Evolutionary conservation across 495 filamentous ascomycete genomes (phyloP), one percentile per base, ranked within the genome.

Genomic region (Penicillium bovifimosum): DNA sequence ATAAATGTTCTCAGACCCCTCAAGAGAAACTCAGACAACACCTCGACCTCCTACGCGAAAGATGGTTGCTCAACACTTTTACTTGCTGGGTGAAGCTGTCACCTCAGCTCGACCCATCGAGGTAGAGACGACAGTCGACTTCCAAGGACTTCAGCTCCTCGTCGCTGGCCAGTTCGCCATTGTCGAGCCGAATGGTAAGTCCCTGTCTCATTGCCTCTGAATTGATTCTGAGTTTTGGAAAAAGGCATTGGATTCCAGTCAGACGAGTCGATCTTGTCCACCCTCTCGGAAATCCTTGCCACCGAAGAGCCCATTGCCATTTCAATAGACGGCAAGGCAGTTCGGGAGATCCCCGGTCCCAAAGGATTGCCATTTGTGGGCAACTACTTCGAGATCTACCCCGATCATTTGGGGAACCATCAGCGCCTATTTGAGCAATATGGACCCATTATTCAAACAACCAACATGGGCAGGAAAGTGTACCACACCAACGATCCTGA

Each of bases 331-430:
- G 75, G 75, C 9, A 58, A 73, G 26, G 54, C 61, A 11, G 68
- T 79, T 13, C 68, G 72, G 6, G 66, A 72, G 9, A 58, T 71
- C 5, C 69, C 69, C 3, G 75, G 76, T 5, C 80, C 79, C 3
- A 53, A 57, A 2, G 74, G 69, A 5, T 55, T 82, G 5, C 80
- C 80, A 6, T 56, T 65, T 11, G 68, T 79, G 26, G 79, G 80
- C 4, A 76, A 65, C 58, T 76, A 68, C 66, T 79, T 75, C 55
- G 80, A 82, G 54, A 61, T 82, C 18, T 84, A 70, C 55, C 78
- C 80, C 0, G 80, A 84, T 59, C 78, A 78, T 52, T 61, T 82
- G 0, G 80, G 80, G 5, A 84, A 84, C 64, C 73, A 82, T 58
- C 64, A 80, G 31, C 72, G 79, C 1, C 74, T 82, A 0, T 82